phyloP scores from a whole-genome alignment of 2,329 filamentous ascomycete species.

The Aspergillus sp. region DNA sequence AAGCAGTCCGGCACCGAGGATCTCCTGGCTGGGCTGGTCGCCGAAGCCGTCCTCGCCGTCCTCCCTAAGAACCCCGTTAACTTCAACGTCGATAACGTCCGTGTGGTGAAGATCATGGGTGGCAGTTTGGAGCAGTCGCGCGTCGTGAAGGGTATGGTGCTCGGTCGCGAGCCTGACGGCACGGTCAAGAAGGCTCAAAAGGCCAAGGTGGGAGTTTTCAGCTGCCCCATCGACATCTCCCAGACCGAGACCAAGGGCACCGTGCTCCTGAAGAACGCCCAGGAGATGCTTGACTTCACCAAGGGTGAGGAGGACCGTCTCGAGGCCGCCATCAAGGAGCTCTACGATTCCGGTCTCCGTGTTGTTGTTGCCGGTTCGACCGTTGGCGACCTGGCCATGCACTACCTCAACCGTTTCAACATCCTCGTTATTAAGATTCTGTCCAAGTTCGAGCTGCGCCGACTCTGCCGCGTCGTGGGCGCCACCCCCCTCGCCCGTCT shows the following conservation, averaged over 20 bases:
- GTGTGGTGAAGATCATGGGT: slow-evolving; percentile 99
- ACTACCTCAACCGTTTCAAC: slow-evolving; percentile 96
- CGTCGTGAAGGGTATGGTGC: slow-evolving; percentile 98
- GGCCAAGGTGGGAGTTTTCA: slow-evolving; percentile 96
- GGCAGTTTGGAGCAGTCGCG: slow-evolving; percentile 90
- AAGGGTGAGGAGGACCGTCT: slow-evolving; percentile 94
- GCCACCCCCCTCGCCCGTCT: slow-evolving; percentile 94
- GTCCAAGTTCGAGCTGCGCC: slow-evolving; percentile 95
- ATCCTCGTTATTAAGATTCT: slow-evolving; percentile 96
- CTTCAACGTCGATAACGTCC: slow-evolving; percentile 99
- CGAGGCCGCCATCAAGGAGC: slow-evolving; percentile 87
- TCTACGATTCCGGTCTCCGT: slow-evolving; percentile 87
- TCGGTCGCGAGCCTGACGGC: slow-evolving; percentile 91
- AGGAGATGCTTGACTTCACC: slow-evolving; percentile 98
- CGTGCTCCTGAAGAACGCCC: slow-evolving; percentile 90
- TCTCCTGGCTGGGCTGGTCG: slow-evolving; percentile 78
- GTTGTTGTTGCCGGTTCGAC: slow-evolving; percentile 90
- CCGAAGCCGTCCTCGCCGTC: slow-evolving; percentile 79
- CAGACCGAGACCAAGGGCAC: slow-evolving; percentile 99
- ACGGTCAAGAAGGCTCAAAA: slow-evolving; percentile 83
- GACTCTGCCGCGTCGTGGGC: slow-evolving; percentile 92
- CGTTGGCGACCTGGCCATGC: slow-evolving; percentile 92
- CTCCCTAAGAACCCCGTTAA: slow-evolving; percentile 92
- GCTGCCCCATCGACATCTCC: slow-evolving; percentile 89
- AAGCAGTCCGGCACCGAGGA: slow-evolving; percentile 96